Percentiles rank a stretch among this genome's conserved stretches.
Evolutionary conservation across 805 yeast genomes (phyloP).

Genomic region (Lipomyces oligophaga): DNA sequence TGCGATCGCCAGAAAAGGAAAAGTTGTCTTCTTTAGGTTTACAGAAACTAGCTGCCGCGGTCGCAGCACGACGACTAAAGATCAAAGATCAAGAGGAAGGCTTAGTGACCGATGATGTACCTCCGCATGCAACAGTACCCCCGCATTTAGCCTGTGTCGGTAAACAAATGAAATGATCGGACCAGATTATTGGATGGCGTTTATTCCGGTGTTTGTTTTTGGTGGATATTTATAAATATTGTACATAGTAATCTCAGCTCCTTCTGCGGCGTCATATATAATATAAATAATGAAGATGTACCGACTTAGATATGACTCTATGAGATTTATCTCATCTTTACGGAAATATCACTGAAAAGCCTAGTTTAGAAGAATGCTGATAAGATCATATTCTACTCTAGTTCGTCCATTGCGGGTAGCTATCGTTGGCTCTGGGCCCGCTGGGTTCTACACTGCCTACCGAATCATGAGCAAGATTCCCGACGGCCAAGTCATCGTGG

Average conservation of each 20-base stretch:
- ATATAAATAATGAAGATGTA: too few species aligned
- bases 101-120: slow-evolving; percentile 10
- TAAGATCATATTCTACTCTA: too few species aligned
- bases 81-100: slow-evolving; percentile 17
- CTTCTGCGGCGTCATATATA: too few species aligned
- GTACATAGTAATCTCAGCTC: neutral
- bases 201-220: neutral
- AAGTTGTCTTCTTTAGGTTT: slow-evolving; percentile 1
- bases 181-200: neutral
- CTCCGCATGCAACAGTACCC: slow-evolving; percentile 6
- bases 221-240: neutral
- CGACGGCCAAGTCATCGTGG: slow-evolving; percentile 46
- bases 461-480: slow-evolving; percentile 53
- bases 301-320: too few species aligned
- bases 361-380: too few species aligned
- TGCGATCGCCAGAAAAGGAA: slow-evolving; percentile 6
- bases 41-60: slow-evolving; percentile 14
- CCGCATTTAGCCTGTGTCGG: slow-evolving; percentile 5
- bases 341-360: too few species aligned
- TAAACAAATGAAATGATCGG: neutral
- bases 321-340: too few species aligned
- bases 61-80: slow-evolving; percentile 1
- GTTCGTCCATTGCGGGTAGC: slow-evolving; percentile 56
- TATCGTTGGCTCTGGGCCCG: slow-evolving; percentile 92
- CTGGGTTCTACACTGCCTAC: slow-evolving; percentile 87